Percentiles rank a stretch among this genome's conserved stretches.
phyloP scores from a whole-genome alignment of 257 asterid species.

The Petunia axillaris region DNA sequence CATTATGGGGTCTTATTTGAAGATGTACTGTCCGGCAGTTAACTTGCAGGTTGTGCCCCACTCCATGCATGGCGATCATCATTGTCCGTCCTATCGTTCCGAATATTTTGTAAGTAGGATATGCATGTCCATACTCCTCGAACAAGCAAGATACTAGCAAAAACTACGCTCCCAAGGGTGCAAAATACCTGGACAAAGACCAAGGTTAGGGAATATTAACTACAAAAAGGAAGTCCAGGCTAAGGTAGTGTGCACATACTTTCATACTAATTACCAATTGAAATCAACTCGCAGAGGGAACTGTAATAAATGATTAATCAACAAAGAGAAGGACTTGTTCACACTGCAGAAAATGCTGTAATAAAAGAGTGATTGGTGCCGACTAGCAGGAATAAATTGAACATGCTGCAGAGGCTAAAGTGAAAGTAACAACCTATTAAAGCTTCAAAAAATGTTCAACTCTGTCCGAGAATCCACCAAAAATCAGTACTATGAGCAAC shows the following conservation, averaged over 20 bases:
- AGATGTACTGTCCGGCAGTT: conserved; percentile 22
- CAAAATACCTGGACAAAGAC: conserved; percentile 70
- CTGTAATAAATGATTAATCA: background rate
- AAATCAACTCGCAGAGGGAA: background rate
- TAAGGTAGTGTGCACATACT: background rate
- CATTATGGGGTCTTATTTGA: conserved; percentile 2
- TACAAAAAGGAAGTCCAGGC: background rate
- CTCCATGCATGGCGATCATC: conserved; percentile 70
- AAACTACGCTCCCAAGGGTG: conserved; percentile 89
- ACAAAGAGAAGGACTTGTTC: background rate
- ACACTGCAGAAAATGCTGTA: background rate
- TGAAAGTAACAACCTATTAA: background rate
- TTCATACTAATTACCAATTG: background rate
- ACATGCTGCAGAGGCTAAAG: background rate
- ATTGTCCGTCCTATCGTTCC: conserved; percentile 60
- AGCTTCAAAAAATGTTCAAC: background rate
- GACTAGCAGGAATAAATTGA: background rate
- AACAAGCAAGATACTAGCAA: conserved; percentile 69
- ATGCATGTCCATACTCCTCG: conserved; percentile 86
- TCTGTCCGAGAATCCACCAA: background rate
- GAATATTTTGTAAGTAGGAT: conserved; percentile 70
- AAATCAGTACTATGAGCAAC: background rate
- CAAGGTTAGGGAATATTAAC: background rate
- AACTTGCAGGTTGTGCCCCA: conserved; percentile 58
- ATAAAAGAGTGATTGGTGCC: background rate